Percentiles rank a stretch among this genome's conserved stretches.
Conservation (phyloP, 2,329 filamentous ascomycete species). For the Cadophora malorum region DNA sequence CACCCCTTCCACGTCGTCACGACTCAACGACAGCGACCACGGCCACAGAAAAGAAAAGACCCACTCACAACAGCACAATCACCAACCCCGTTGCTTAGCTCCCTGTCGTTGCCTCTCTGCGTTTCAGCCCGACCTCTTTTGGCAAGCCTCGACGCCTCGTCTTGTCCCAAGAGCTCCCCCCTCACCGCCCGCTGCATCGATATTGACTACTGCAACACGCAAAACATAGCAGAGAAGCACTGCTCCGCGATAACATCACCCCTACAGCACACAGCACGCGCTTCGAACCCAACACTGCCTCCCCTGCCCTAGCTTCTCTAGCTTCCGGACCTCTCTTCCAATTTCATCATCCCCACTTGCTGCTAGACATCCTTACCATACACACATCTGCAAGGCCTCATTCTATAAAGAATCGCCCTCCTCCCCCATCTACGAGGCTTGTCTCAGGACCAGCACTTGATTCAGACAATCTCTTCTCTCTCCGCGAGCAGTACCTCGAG, state of each 20-base stretch:
- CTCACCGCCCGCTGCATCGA: conserved; percentile 5
- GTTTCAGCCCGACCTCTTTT: conserved; percentile 22
- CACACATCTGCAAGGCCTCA: conserved; percentile 21
- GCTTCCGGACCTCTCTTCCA: conserved; percentile 23
- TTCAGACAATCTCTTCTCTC: conserved; percentile 19
- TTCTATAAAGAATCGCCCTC: conserved; percentile 36
- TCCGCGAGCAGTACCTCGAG: conserved; percentile 8
- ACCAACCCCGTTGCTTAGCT: conserved; percentile 1
- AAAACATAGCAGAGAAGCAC: conserved; percentile 12
- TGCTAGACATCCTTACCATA: conserved; percentile 23
- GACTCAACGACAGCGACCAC: conserved; percentile 2
- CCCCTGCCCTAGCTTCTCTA: conserved; percentile 27
- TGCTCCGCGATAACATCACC: conserved; percentile 15
- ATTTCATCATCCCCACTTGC: conserved; percentile 33
- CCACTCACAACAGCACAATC: not conserved
- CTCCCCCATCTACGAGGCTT: conserved; percentile 28
- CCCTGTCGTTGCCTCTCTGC: not conserved
- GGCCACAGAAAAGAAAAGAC: not conserved
- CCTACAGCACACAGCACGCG: conserved; percentile 7
- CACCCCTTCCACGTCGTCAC: not conserved
- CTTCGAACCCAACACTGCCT: conserved; percentile 22
- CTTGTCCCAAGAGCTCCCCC: conserved; percentile 4
- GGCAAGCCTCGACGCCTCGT: conserved; percentile 5
- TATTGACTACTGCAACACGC: conserved; percentile 20
- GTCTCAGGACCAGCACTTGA: conserved; percentile 27